phyloP scores from a whole-genome alignment of 2,329 filamentous ascomycete genomes.

The Ceratocystis cacaofunesta region DNA sequence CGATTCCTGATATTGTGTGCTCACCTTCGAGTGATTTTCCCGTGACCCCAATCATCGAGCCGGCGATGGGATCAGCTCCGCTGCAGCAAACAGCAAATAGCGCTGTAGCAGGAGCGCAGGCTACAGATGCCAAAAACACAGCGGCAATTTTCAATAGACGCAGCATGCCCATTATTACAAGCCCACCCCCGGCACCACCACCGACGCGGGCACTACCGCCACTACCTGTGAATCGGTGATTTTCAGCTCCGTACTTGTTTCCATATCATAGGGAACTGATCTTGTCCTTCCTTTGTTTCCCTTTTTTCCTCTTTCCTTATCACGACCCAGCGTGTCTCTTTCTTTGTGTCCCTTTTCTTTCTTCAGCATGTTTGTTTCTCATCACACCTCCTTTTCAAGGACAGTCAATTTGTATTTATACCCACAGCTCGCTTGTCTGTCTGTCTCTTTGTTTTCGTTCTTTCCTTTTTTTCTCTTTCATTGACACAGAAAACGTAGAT shows the following conservation, averaged over 20 bases:
- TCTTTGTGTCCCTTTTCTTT: constrained; percentile 1
- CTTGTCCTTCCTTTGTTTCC: not conserved
- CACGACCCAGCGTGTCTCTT: not conserved
- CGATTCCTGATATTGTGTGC: constrained; percentile 1
- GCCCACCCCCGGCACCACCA: constrained; percentile 39
- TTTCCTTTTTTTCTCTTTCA: not conserved
- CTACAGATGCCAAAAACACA: not conserved
- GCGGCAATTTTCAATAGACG: constrained; percentile 25
- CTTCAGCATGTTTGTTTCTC: not conserved
- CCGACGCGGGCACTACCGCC: constrained; percentile 41
- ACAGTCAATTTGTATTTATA: not conserved
- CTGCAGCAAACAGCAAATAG: not conserved
- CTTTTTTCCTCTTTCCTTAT: not conserved
- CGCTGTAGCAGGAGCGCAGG: not conserved
- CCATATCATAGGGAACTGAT: not conserved
- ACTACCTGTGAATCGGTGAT: constrained; percentile 27
- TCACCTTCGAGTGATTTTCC: constrained; percentile 10
- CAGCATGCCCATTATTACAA: constrained; percentile 37
- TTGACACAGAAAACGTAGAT: not conserved
- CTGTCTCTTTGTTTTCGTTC: not conserved
- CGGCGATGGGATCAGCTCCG: not conserved
- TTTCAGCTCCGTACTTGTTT: not conserved
- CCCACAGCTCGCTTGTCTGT: not conserved
- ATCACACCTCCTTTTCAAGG: not conserved
- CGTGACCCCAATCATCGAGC: not conserved